These are phyloP conservation scores for Triadica sebifera DNA, from an alignment of 345 rosid genomes.

Conservation along the genomic window DNA sequence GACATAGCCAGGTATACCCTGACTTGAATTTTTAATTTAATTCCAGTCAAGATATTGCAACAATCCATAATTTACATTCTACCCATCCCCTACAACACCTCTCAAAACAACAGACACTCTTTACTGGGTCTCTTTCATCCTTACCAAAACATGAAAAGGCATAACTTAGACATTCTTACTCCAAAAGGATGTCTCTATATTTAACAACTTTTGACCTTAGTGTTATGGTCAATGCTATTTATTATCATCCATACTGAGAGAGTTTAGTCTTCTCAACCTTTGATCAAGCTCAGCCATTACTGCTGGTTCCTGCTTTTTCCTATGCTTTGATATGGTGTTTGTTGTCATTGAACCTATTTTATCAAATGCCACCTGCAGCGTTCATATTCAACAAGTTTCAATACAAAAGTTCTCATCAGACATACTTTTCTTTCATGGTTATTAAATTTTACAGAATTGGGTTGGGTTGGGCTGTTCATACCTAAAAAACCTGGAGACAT, in stretches of 20 bases:
- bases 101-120: conserved; percentile 14
- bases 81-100: conserved; percentile 20
- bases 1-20: conserved; percentile 16
- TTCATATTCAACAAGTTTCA: conserved; percentile 4
- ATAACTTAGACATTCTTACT: not conserved
- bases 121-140: conserved; percentile 16
- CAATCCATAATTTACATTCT: conserved; percentile 28
- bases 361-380: conserved; percentile 84
- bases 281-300: conserved; percentile 97
- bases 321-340: conserved; percentile 86
- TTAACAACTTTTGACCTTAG: not conserved
- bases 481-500: not conserved
- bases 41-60: not conserved
- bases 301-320: conserved; percentile 97
- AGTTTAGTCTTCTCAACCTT: conserved; percentile 80
- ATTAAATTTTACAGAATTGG: not conserved
- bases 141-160: conserved; percentile 1
- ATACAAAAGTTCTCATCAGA: not conserved
- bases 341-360: conserved; percentile 88
- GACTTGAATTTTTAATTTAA: not conserved
- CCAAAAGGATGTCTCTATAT: conserved; percentile 13
- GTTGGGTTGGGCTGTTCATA: not conserved
- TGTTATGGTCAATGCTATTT: conserved; percentile 22
- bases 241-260: conserved; percentile 53
- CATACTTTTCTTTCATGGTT: too few relatives aligned